Base-by-base conservation (phyloP, 2,329 filamentous ascomycete genomes). In the Colletotrichum liaoningense region DNA sequence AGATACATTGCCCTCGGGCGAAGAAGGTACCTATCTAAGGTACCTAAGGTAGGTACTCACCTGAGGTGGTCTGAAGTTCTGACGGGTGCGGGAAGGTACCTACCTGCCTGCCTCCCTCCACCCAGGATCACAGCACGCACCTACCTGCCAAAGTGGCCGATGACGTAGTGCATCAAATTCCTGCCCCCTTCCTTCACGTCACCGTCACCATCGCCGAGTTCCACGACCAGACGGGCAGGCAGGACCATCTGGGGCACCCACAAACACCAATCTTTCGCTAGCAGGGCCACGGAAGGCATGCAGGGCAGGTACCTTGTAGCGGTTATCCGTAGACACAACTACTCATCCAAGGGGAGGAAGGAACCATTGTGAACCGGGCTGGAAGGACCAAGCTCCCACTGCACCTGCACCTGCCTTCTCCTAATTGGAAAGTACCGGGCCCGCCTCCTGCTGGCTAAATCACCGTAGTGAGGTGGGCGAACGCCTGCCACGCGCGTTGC, bases 81-180 rank as follows among this genome's bases (percentile, higher is more conserved):
- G 16, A n/a, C 42, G 19, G 16, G 16, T 33, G 55, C 26, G 26
- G 55, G 55, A 30, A 33, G 55, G 55, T 57, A 52, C 42, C 42
- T 57, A 52, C 28, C 42, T 57, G 30, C 42, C 42, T 30, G 14
- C 35, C 59, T 28, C 59, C 26, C 35, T 11, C 35, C 38, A 46
- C 59, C n/a, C 35, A 11, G 26, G 22, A 19, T 26, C 7, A 24
- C 38, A 46, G 22, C 16, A 11, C 24, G 38, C 28, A 62, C 35
- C 28, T 54, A 24, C 60, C n/a, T 54, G 46, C 28, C 38, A 28
- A 54, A 42, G 8, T n/a, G 14, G 54, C 26, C 8, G 42, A 73
- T 73, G 70, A 73, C 70, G 70, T 73, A 73, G 30, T 49, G n/a
- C 70, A 70, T 42, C 67, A 33, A 52, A 65, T 73, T 70, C 66